Base-by-base conservation (phyloP, 228 moss, liverwort and hornwort genomes). In the Sphagnum magellanicum region DNA sequence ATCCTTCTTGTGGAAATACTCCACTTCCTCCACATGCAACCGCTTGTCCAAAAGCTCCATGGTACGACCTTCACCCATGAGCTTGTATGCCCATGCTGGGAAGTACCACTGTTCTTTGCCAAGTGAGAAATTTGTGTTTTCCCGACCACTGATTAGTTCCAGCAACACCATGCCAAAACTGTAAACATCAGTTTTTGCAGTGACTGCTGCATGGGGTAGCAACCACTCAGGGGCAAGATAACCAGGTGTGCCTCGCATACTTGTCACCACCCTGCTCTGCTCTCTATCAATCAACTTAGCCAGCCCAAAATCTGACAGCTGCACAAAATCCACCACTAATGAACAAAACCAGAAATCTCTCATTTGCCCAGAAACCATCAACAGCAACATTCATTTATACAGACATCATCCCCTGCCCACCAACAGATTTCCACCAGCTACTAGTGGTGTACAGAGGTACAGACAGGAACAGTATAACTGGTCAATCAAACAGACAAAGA, bases 81-180 rank as follows among this genome's bases (percentile, higher is more conserved):
- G 72, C 68, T 87, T 87, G 71, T 83, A 87, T 8, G 87, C 87
- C 87, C 87, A 87, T 9, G 87, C 87, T 6, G 87, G 87, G 52
- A 87, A 87, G 70, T 87, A 87, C 87, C 87, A 87, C 63, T 87
- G 87, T 32, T 87, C 87, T 64, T 87, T 87, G 48, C 87, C 87
- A 8, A 87, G 51, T 0, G 87, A 83, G 66, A 87, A 87, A 63
- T 87, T 87, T 8, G 87, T 87, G n/a, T 87, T 87, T 8, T 87
- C 87, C 1, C 87, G 87, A 50, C 87, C 87, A 48, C 83, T 87
- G 67, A 87, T 83, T 10, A 87, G 87, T 78, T 87, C 87, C 65
- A 87, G 78, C 5, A 87, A 76, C 64, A 87, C 87, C 87, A 87
- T 87, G 68, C 87, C 87, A 48, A 87, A 87, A 59, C 87, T 87